These are phyloP conservation scores for Selaginella tamariscina DNA, from an alignment of 75 land plant genomes.

Conservation along the genomic window DNA sequence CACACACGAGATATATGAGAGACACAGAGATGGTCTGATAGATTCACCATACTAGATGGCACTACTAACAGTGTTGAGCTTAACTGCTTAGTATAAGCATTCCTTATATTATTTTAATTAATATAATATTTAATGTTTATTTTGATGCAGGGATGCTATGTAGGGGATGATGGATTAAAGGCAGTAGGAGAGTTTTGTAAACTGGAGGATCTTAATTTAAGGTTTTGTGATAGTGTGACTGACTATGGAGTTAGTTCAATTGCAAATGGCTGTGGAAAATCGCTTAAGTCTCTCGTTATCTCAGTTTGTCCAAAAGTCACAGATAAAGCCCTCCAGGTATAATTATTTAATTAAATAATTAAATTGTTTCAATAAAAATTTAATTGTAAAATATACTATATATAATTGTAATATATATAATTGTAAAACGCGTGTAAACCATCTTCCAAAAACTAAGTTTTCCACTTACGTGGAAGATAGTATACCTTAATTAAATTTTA, in stretches of 20 bases:
- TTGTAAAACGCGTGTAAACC: no score
- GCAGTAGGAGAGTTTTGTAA: slow-evolving; percentile 65
- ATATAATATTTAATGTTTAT: not conserved
- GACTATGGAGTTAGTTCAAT: slow-evolving; percentile 52
- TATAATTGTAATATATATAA: no score
- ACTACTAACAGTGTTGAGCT: not conserved
- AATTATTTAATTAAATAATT: no score
- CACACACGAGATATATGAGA: not conserved
- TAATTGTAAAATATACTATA: no score
- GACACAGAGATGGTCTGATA: not conserved
- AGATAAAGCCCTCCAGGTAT: slow-evolving; percentile 32
- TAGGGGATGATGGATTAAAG: slow-evolving; percentile 64
- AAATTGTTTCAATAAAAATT: no score
- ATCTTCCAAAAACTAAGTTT: no score
- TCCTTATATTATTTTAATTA: not conserved
- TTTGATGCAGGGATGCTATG: slow-evolving; percentile 56
- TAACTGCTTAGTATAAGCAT: no score
- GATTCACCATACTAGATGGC: not conserved
- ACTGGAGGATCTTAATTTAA: slow-evolving; percentile 65
- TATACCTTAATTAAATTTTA: no score
- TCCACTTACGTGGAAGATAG: no score
- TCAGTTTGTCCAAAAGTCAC: slow-evolving; percentile 75
- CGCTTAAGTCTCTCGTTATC: slow-evolving; percentile 53
- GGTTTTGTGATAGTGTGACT: slow-evolving; percentile 74
- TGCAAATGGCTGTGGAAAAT: slow-evolving; percentile 45